Evolutionary conservation across 305 asterid species (phyloP).

Genomic region (Caryopteris hybrid): DNA sequence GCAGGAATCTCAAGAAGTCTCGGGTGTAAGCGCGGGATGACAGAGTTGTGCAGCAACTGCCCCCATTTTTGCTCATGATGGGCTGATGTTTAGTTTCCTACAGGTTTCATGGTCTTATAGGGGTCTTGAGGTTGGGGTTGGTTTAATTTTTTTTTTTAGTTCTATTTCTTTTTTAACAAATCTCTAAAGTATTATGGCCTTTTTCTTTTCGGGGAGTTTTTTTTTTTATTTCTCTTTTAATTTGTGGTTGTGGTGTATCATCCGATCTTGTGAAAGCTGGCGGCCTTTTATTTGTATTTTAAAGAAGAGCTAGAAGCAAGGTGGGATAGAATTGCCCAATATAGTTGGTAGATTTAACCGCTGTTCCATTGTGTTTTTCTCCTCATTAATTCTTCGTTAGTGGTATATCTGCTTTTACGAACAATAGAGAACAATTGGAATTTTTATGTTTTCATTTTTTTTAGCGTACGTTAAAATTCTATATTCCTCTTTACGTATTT

Average conservation of each 20-base stretch:
- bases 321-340: constrained; percentile 24
- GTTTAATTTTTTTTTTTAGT: background rate
- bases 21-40: background rate
- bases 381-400: no score
- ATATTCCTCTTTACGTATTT: no score
- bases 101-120: constrained; percentile 15
- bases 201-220: background rate
- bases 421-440: no score
- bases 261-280: constrained; percentile 36
- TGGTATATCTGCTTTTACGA: no score
- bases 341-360: no score
- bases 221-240: background rate
- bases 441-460: no score
- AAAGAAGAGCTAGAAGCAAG: constrained; percentile 25
- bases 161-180: background rate
- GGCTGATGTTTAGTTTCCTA: constrained; percentile 17
- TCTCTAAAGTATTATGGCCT: no score
- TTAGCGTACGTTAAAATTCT: no score
- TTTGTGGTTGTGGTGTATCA: constrained; percentile 15
- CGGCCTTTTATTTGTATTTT: constrained; percentile 12
- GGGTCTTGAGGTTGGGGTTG: constrained; percentile 26
- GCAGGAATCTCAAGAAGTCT: background rate
- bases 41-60: constrained; percentile 2
- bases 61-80: constrained; percentile 19
- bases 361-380: no score